Evolutionary conservation across 2,329 filamentous ascomycete genomes (phyloP).

Genomic region (Talaromyces pinophilus): DNA sequence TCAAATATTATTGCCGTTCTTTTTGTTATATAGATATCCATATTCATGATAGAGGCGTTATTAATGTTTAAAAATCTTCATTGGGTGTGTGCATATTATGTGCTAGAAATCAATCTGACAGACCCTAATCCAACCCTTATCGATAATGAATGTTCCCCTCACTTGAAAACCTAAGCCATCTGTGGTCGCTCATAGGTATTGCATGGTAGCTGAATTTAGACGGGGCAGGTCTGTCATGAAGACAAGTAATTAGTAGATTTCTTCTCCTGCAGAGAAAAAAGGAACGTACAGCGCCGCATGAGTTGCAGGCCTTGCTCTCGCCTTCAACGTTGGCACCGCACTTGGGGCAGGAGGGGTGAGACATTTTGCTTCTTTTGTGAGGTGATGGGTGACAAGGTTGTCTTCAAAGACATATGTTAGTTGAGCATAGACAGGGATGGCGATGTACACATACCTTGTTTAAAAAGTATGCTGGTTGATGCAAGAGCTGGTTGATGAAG

Average conservation of each 20-base stretch:
- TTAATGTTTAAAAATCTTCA: background rate
- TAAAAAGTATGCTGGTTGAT: background rate
- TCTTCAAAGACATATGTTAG: background rate
- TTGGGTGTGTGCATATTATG: background rate
- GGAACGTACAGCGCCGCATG: conserved; percentile 32
- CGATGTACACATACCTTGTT: background rate
- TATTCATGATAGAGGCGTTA: background rate
- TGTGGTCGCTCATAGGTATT: background rate
- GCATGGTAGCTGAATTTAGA: conserved; percentile 8
- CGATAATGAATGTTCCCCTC: background rate
- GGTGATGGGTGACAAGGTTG: background rate
- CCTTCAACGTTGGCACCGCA: conserved; percentile 31
- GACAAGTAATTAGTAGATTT: background rate
- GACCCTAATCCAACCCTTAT: background rate
- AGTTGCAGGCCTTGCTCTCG: conserved; percentile 33
- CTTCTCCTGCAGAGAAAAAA: background rate
- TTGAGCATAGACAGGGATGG: background rate
- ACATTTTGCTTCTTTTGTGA: conserved; percentile 7
- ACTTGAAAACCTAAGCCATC: no score
- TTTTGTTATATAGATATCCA: background rate
- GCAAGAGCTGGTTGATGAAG: no score
- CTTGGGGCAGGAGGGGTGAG: conserved; percentile 31
- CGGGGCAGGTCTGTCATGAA: conserved; percentile 24
- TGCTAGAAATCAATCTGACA: background rate
- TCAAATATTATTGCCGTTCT: background rate